A percentile compares a stretch with the other conserved stretches of the same genome.
phyloP scores from a whole-genome alignment of 1,139 yeast genomes.

The Yamadazyma atlantica region DNA sequence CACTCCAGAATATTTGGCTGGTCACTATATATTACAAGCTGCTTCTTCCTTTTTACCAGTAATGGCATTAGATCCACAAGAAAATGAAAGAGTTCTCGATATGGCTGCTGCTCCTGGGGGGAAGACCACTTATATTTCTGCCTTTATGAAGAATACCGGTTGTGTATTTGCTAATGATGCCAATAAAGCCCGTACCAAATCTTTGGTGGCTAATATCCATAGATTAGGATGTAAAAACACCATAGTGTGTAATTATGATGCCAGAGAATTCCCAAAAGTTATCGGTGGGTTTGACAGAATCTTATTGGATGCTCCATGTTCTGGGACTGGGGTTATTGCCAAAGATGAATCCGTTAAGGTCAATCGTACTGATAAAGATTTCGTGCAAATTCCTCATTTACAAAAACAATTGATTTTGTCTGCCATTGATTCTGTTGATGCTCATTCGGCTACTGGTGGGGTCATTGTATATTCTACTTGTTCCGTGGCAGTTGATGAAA shows the following conservation, averaged over 20 bases:
- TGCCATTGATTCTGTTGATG: constrained; percentile 97
- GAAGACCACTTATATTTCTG: constrained; percentile 93
- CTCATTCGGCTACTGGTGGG: constrained; percentile 89
- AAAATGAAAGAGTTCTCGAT: constrained; percentile 90
- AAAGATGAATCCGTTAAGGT: constrained; percentile 95
- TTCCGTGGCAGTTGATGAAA: constrained; percentile 97
- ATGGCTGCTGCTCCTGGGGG: constrained; percentile 99
- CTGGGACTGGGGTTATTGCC: constrained; percentile 99
- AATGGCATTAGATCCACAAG: constrained; percentile 96
- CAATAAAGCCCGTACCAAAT: constrained; percentile 92
- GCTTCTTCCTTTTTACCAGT: constrained; percentile 98
- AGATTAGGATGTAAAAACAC: constrained; percentile 96
- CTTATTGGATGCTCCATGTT: constrained; percentile 96
- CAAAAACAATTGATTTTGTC: constrained; percentile 91
- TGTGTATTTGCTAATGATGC: constrained; percentile 97
- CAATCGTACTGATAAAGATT: constrained; percentile 93
- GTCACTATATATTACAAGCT: constrained; percentile 96
- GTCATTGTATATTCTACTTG: constrained; percentile 96
- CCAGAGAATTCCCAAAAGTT: constrained; percentile 96
- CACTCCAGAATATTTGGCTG: constrained; percentile 97
- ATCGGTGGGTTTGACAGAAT: constrained; percentile 98
- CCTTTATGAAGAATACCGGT: constrained; percentile 97
- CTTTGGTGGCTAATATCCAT: constrained; percentile 94
- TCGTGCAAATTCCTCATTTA: constrained; percentile 92
- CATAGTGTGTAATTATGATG: constrained; percentile 96